A percentile compares a stretch with the other conserved stretches of the same genome.
Evolutionary conservation across 208 protist species (phyloP).

Genomic region (Leptomonas seymouri): DNA sequence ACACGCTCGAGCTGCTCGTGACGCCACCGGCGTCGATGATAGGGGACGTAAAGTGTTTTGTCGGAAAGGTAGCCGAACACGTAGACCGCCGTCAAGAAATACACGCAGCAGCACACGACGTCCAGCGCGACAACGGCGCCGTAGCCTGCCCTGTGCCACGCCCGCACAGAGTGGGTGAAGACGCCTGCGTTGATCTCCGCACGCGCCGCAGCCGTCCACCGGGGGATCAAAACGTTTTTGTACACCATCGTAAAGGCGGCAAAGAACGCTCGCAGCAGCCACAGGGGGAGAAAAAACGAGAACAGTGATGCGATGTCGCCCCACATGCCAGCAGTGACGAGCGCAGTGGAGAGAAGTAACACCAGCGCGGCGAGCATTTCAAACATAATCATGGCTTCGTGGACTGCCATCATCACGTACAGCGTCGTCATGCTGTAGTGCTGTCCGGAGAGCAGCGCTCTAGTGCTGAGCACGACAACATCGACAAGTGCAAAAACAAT

Average conservation of each 20-base stretch:
- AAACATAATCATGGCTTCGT: constrained; percentile 48
- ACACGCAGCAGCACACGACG: constrained; percentile 38
- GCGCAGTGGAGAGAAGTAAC: constrained; percentile 41
- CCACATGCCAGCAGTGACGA: constrained; percentile 42
- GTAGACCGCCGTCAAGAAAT: constrained; percentile 39
- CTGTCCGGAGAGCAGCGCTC: constrained; percentile 28
- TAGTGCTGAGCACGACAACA: constrained; percentile 42
- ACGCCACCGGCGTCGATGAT: constrained; percentile 36
- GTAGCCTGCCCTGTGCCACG: constrained; percentile 50
- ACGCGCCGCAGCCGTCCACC: constrained; percentile 5
- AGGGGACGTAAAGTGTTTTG: constrained; percentile 53
- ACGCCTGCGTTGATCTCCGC: not conserved
- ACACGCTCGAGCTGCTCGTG: constrained; percentile 23
- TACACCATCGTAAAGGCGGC: constrained; percentile 55
- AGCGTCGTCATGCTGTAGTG: constrained; percentile 19
- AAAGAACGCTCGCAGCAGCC: constrained; percentile 43
- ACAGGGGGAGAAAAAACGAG: constrained; percentile 29
- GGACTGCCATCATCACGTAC: constrained; percentile 44
- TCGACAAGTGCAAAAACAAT: constrained; percentile 35
- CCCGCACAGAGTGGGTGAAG: constrained; percentile 8
- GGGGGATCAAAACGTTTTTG: constrained; percentile 39
- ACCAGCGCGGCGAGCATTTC: constrained; percentile 32
- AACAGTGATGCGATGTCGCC: constrained; percentile 22
- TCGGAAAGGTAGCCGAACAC: constrained; percentile 44
- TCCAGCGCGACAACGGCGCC: constrained; percentile 40